These are phyloP conservation scores for Leishmania mexicana DNA, from an alignment of 208 protist species.

Conservation along the genomic window DNA sequence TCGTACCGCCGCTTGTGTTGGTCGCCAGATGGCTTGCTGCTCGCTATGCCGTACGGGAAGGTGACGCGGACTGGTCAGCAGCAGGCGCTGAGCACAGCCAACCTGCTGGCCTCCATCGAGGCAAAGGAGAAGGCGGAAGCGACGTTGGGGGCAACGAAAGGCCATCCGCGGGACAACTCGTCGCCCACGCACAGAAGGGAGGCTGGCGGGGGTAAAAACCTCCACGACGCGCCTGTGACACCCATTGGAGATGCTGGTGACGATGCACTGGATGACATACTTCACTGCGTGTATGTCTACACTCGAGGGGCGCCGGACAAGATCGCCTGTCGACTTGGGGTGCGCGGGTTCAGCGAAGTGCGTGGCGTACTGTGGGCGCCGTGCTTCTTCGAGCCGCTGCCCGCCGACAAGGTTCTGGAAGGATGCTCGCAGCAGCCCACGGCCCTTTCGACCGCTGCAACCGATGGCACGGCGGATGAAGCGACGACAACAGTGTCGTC, in stretches of 20 bases:
- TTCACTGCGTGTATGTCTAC: slow-evolving; percentile 86
- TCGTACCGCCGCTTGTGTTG: slow-evolving; percentile 78
- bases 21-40: slow-evolving; percentile 78
- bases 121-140: slow-evolving; percentile 26
- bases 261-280: slow-evolving; percentile 50
- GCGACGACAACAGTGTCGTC: not conserved
- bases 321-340: slow-evolving; percentile 54
- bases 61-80: slow-evolving; percentile 14
- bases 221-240: not conserved
- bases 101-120: slow-evolving; percentile 39
- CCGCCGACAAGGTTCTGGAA: slow-evolving; percentile 14
- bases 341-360: slow-evolving; percentile 73
- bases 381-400: slow-evolving; percentile 72
- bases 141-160: not conserved
- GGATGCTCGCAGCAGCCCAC: slow-evolving; percentile 10
- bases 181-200: not conserved
- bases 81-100: slow-evolving; percentile 17
- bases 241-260: slow-evolving; percentile 12
- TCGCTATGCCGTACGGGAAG: slow-evolving; percentile 85
- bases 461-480: not conserved
- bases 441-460: not conserved
- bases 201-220: not conserved
- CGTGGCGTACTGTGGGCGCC: slow-evolving; percentile 83
- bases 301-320: slow-evolving; percentile 61
- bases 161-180: not conserved